A percentile compares a stretch with the other conserved stretches of the same genome.
These are phyloP conservation scores for Ophiostoma angusticollis DNA, from an alignment of 2,329 filamentous ascomycete species.

Conservation along the genomic window DNA sequence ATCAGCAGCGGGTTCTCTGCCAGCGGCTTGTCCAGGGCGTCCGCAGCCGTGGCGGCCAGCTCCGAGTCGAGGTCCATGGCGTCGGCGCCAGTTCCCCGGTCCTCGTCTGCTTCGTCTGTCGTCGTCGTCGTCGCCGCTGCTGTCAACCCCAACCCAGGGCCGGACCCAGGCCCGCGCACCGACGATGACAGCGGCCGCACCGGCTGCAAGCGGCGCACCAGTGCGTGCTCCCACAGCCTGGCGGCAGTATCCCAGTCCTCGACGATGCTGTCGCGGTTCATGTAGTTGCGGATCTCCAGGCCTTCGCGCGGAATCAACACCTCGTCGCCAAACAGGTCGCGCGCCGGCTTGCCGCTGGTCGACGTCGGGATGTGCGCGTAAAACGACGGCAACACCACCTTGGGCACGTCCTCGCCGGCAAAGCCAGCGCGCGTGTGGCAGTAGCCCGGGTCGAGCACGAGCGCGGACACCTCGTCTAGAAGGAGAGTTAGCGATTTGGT, in stretches of 20 bases:
- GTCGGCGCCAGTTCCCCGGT: slow-evolving; percentile 45
- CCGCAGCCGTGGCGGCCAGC: slow-evolving; percentile 42
- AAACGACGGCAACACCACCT: slow-evolving; percentile 80
- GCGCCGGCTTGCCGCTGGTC: slow-evolving; percentile 32
- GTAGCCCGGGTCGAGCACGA: slow-evolving; percentile 92
- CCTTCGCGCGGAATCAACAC: slow-evolving; percentile 63
- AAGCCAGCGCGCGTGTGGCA: slow-evolving; percentile 87
- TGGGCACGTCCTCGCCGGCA: slow-evolving; percentile 93
- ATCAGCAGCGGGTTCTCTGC: slow-evolving; percentile 83
- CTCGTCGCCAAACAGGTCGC: slow-evolving; percentile 77
- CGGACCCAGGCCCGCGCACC: no score
- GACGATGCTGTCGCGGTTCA: slow-evolving; percentile 76
- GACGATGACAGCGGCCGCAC: slow-evolving; percentile 28
- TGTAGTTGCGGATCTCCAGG: slow-evolving; percentile 83
- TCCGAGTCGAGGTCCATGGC: slow-evolving; percentile 49
- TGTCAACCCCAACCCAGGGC: no score
- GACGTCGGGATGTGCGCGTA: slow-evolving; percentile 50
- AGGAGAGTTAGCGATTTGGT: no score
- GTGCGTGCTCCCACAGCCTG: slow-evolving; percentile 83
- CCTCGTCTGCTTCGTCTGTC: slow-evolving; percentile 50
- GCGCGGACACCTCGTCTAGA: slow-evolving; percentile 97
- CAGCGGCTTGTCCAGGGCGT: slow-evolving; percentile 60
- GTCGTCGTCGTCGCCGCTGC: background rate
- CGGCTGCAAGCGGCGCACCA: slow-evolving; percentile 78
- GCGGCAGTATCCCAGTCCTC: slow-evolving; percentile 93